Evolutionary conservation across 768 basidiomycete species (phyloP).

Genomic region (Cyclocybe cylindracea): DNA sequence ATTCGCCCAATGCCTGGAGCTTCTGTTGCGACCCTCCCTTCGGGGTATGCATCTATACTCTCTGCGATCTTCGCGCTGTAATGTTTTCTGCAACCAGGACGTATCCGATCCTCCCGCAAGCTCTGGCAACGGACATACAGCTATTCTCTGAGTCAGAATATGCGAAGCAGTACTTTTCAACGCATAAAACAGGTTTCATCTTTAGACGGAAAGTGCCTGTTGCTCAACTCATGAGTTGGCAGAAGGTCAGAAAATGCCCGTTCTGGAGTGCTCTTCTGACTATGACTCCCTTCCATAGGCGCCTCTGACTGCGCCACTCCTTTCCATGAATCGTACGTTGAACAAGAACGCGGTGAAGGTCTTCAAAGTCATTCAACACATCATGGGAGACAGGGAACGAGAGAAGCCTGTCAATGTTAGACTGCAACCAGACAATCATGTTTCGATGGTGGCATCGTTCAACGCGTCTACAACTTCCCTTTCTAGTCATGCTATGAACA

Average conservation of each 20-base stretch:
- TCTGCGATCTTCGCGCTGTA: slow-evolving; percentile 2
- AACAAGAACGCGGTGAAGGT: slow-evolving; percentile 79
- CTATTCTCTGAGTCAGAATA: slow-evolving; percentile 87
- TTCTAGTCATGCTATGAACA: slow-evolving; percentile 30
- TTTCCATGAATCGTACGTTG: slow-evolving; percentile 65
- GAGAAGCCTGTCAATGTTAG: slow-evolving; percentile 59
- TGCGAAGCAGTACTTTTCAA: slow-evolving; percentile 87
- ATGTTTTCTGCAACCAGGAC: slow-evolving; percentile 43
- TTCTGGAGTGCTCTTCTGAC: background rate
- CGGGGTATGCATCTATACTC: slow-evolving; percentile 52
- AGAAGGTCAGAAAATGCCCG: slow-evolving; percentile 51
- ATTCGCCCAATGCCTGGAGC: slow-evolving; percentile 20
- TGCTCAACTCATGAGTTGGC: slow-evolving; percentile 89
- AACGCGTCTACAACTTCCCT: slow-evolving; percentile 51
- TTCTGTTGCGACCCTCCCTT: slow-evolving; percentile 48
- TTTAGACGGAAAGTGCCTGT: slow-evolving; percentile 83
- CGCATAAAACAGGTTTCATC: slow-evolving; percentile 86
- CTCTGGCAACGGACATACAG: slow-evolving; percentile 82
- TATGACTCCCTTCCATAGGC: slow-evolving; percentile 32
- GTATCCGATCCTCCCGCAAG: slow-evolving; percentile 77
- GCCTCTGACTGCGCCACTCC: slow-evolving; percentile 72
- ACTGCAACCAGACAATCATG: slow-evolving; percentile 41
- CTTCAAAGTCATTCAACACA: slow-evolving; percentile 88
- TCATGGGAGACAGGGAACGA: slow-evolving; percentile 91
- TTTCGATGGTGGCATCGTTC: slow-evolving; percentile 44